Evolutionary conservation across 2,329 filamentous ascomycete species (phyloP).

Genomic region (Nigrospora sphaerica): DNA sequence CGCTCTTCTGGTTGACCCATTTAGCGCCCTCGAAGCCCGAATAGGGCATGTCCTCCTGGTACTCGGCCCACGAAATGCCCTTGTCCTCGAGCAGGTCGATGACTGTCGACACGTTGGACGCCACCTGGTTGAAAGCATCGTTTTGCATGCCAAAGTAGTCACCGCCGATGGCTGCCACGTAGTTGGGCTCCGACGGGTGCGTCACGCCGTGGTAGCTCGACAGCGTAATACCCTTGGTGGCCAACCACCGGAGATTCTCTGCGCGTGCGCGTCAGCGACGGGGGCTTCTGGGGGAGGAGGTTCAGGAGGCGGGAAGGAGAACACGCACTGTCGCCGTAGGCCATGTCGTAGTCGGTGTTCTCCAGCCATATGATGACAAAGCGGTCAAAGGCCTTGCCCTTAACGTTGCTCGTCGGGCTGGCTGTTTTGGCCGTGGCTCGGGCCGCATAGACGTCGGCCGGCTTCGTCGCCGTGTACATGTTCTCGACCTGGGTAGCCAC

Average conservation of each 20-base stretch:
- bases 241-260: slow-evolving; percentile 50
- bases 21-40: slow-evolving; percentile 61
- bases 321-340: slow-evolving; percentile 51
- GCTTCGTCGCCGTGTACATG: slow-evolving; percentile 43
- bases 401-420: slow-evolving; percentile 55
- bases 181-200: slow-evolving; percentile 72
- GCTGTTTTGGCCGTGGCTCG: slow-evolving; percentile 53
- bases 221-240: slow-evolving; percentile 55
- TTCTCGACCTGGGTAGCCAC: slow-evolving; percentile 13
- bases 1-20: slow-evolving; percentile 58
- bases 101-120: slow-evolving; percentile 56
- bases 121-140: slow-evolving; percentile 54
- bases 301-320: slow-evolving; percentile 13
- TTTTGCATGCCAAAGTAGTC: slow-evolving; percentile 69
- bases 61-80: slow-evolving; percentile 61
- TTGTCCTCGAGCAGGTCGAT: slow-evolving; percentile 62
- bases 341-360: slow-evolving; percentile 64
- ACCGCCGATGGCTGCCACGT: slow-evolving; percentile 59
- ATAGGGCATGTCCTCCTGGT: slow-evolving; percentile 74
- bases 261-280: slow-evolving; percentile 5
- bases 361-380: slow-evolving; percentile 71
- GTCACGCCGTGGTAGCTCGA: slow-evolving; percentile 55
- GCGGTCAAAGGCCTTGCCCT: slow-evolving; percentile 66
- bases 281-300: no score
- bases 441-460: slow-evolving; percentile 44